Base-by-base conservation (phyloP, 2,329 filamentous ascomycete species). In the Claviceps arundinis region DNA sequence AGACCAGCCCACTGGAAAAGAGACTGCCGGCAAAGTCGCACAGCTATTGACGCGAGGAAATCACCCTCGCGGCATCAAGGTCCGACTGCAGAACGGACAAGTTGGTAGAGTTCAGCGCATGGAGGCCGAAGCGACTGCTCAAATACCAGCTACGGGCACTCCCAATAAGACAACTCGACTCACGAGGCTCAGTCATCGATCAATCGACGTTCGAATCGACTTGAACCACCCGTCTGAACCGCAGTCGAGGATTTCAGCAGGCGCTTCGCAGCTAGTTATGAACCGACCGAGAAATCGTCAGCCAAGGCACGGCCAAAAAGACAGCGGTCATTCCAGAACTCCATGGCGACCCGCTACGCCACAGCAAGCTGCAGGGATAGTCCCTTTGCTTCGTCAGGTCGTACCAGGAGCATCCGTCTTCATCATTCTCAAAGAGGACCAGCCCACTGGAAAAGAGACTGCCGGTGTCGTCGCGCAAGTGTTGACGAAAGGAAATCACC, bases 31-130 rank as follows among this genome's bases (percentile, higher is more conserved):
- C 24, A 66, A 73, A 5, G 80, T 91, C 1, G 73, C 75, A 50
- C 78, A 88, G 46, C 65, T 90, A 0, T 72, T 91, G 47, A 90
- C 86, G 2, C 72, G 78, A 1, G 84, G 85, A 26, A 80, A 90
- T 58, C 87, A 91, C 60, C 84, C 85, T 2, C 76, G 84, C 9
- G 87, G 87, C 38, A 87, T 90, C 69, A 91, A 90, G 65, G 85
- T 90, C 24, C 78, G 86, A 2, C 71, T 91, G 5, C 68, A 71
- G 1, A 84, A 87, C 63, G 86, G 86, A 1, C 74, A 84, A 26
- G 78, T 91, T 2, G 87, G 87, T 2, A 71, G 87, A 16, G 87
- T 91, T 30, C 87, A 90, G 65, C 71, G 74, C 45, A 74, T 87
- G 65, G 70, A 67, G 16, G 51, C 62, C 45, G 56, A 55, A 42